These are phyloP conservation scores for Colletotrichum sp. DNA, from an alignment of 2,329 filamentous ascomycete species.

Conservation along the genomic window DNA sequence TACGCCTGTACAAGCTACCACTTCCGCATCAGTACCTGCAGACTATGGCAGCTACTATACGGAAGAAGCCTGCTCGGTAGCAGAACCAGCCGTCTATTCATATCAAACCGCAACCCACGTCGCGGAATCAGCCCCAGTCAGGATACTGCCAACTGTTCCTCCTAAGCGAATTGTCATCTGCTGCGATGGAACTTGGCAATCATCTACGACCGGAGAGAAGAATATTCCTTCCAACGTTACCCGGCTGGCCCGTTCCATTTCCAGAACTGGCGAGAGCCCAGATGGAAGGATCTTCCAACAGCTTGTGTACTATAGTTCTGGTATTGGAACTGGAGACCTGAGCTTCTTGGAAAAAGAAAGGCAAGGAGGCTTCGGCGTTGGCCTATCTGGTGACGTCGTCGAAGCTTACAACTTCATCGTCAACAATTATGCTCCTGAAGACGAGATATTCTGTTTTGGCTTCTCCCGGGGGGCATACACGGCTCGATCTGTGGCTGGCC, in stretches of 20 bases:
- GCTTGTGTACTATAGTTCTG: background rate
- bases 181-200: conserved; percentile 17
- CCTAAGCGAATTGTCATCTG: conserved; percentile 16
- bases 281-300: background rate
- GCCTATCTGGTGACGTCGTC: conserved; percentile 14
- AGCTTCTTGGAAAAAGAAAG: background rate
- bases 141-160: background rate
- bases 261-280: background rate
- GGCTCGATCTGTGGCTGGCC: conserved; percentile 42
- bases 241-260: background rate
- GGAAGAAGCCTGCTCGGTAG: rapidly evolving
- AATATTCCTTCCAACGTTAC: conserved; percentile 3
- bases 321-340: background rate
- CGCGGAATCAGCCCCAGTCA: background rate
- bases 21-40: no score
- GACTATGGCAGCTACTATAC: background rate
- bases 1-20: no score
- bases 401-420: conserved; percentile 43
- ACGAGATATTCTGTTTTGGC: conserved; percentile 40
- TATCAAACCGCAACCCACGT: background rate
- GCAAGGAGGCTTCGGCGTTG: background rate
- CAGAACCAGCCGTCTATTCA: background rate
- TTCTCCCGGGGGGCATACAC: conserved; percentile 47
- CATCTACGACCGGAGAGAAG: background rate
- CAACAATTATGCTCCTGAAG: conserved; percentile 40